Base-by-base conservation (phyloP, 2,329 filamentous ascomycete genomes). In the Colletotrichum scovillei region DNA sequence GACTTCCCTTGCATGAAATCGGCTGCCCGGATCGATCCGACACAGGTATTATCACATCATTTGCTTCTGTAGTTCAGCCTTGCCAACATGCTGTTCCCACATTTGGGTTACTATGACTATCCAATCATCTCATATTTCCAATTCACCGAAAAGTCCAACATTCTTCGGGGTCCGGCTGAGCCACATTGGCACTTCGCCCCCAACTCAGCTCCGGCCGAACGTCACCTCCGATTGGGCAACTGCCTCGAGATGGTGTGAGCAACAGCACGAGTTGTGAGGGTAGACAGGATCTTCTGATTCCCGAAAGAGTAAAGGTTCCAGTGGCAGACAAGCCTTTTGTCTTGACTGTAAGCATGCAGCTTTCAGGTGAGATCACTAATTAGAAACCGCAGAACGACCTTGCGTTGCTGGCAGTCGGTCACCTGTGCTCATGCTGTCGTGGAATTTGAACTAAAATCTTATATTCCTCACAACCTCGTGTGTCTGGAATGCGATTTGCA, bases 171-270 rank as follows among this genome's bases (percentile, higher is more conserved):
- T 26, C 32, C 2, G 7, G 26, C 32, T 56, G 12, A 59, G 52
- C 69, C 58, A 28, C 69, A 28, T 63, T 63, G 22, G 65, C 58
- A 46, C 22, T 7, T 30, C 12, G n/a, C n/a, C 28, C 28, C 46
- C 52, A 46, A 32, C 30, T 22, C 16, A 9, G 22, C 30, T 53
- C 24, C 38, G n/a, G 62, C 7, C 32, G 16, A 49, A 59, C 19
- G 30, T 63, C 8, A 16, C 7, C 30, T 28, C 38, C 19, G 28
- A 53, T 63, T 53, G 60, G 46, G 28, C 2, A 14, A 22, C 5
- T 22, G 5, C 24, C 58, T 11, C 16, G 7, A 26, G 14, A 62
- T 30, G 16, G 24, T 52, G 38, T 35, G 42, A n/a, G 32, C 5
- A n/a, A n/a, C 62, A 64, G 46, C 62, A 14, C 8, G 35, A 53